Base-by-base conservation (phyloP, 2,329 filamentous ascomycete species). In the Monilinia fructicola region DNA sequence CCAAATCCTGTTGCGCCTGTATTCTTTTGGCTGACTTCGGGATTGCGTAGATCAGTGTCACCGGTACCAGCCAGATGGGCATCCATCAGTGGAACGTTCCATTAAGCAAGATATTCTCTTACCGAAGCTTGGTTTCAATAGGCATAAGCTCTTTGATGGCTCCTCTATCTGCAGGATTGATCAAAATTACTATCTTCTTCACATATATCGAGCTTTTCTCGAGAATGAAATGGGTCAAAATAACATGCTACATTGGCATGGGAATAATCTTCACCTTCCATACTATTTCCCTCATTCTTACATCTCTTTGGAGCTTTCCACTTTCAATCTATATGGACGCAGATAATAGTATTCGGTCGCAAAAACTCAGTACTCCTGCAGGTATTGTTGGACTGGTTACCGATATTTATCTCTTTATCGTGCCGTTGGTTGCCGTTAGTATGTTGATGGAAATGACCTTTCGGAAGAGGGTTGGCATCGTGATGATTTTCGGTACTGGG, bases 211-310 rank as follows among this genome's bases (percentile, higher is more conserved):
- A 56, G 9, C 1, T 56, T 2, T 56, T 56, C 38, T 14, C 38
- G 0, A 5, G 4, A 2, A 0, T 42, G 2, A 42, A 11, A 1
- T 2, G n/a, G 16, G 31, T 56, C 7, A 4, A 9, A 11, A 42
- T 2, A 11, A 18, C 38, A 2, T 56, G 54, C n/a, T 55, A 26
- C 23, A 10, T 55, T 12, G 54, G 35, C 3, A 28, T 40, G 2
- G 35, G 21, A 2, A 5, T 55, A 23, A 55, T 35, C 10, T 9
- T 14, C 1, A 16, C 31, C 0, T 55, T 26, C 4, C 40, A 40
- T 23, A 9, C 3, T 2, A 26, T 14, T 40, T 3, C 40, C 1
- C 3, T 10, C 1, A 9, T 26, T 6, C 3, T 10, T 35, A 4
- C 10, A 0, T 11, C 7, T 26, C 0, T 55, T 23, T 40, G 35